Evolutionary conservation across 257 asterid genomes (phyloP).

Genomic region (Penstemon davidsonii): DNA sequence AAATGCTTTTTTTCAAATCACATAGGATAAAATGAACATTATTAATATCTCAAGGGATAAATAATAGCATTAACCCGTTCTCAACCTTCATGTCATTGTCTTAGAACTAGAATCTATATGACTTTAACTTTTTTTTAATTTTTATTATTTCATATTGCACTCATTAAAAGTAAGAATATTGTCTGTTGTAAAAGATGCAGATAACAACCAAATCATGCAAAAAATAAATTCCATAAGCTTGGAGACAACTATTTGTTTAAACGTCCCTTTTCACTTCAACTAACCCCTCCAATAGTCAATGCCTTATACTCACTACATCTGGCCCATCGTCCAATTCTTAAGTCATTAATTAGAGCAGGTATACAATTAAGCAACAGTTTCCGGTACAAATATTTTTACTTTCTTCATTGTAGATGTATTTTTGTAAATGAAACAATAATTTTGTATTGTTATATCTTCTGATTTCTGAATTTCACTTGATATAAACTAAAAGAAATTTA

Average conservation of each 20-base stretch:
- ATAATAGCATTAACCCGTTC: too few species aligned
- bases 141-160: not conserved
- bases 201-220: slow-evolving; percentile 2
- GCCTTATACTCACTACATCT: slow-evolving; percentile 27
- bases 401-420: too few species aligned
- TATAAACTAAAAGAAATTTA: not conserved
- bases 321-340: slow-evolving; percentile 10
- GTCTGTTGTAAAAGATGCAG: not conserved
- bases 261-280: slow-evolving; percentile 35
- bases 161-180: slow-evolving; percentile 4
- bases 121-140: too few species aligned
- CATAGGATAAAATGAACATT: too few species aligned
- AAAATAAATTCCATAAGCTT: not conserved
- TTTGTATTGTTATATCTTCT: not conserved
- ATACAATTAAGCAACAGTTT: not conserved
- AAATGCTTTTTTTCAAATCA: too few species aligned
- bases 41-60: too few species aligned
- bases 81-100: too few species aligned
- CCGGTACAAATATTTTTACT: too few species aligned
- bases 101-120: too few species aligned
- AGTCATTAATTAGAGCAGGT: slow-evolving; percentile 34
- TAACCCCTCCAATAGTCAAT: slow-evolving; percentile 23
- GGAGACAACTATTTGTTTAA: slow-evolving; percentile 30
- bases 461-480: not conserved
- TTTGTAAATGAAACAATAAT: not conserved